Base-by-base conservation (phyloP, 306 rosid species). In the Prunus armeniaca region DNA sequence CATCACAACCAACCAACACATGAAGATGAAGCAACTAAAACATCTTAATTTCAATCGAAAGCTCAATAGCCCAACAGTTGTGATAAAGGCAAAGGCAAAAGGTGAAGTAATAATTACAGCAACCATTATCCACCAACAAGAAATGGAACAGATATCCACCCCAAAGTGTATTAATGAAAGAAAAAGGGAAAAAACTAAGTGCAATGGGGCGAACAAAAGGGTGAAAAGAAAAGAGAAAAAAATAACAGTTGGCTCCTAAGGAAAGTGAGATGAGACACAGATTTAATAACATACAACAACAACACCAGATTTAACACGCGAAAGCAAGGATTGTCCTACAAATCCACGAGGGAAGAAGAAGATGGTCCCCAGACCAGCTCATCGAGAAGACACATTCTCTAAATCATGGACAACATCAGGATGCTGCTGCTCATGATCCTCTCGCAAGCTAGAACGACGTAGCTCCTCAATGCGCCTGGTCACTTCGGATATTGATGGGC, bases 391-490 rank as follows among this genome's bases (percentile, higher is more conserved):
- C 2, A 18, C 30, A 2, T 74, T 70, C 20, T 55, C 80, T 14
- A 75, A 58, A n/a, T 34, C 81, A 15, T 60, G 76, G 76, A 69
- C 71, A 19, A 75, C 58, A 20, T 76, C 63, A 0, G 70, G 77
- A 70, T 76, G 81, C 58, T 58, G 62, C 12, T 19, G 58, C 20
- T 54, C 58, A 19, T 63, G 57, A 27, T 73, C 64, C 20, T 84
- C 89, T 24, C 28, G 82, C 22, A 71, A 12, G 79, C 70, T 75
- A 20, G 87, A 74, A 66, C 25, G 82, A 50, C 85, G 69, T 18
- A 83, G 87, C 76, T 83, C 89, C 77, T 83, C 82, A 64, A 86
- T 86, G 54, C 87, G 83, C 68, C 69, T 71, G 13, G 75, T 78
- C 58, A 78, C 87, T 72, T 86, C 79, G 1, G 75, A 43, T 82